Base-by-base conservation (phyloP, 192 early-diverging fungal species). In the Entophlyctis luteolus region DNA sequence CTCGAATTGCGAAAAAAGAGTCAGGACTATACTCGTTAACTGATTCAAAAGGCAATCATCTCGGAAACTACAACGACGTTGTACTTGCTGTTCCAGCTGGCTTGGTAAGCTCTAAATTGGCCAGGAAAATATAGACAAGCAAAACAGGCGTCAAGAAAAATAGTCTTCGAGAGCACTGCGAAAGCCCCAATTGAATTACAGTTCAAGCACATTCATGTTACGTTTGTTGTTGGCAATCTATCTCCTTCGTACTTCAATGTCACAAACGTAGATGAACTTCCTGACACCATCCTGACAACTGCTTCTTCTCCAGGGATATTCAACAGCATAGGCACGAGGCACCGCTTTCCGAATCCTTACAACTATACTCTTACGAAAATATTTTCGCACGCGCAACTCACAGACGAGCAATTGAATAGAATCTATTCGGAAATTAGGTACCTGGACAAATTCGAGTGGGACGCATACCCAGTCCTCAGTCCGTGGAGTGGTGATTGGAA, bases 321-420 rank as follows among this genome's bases (percentile, higher is more conserved):
- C 37, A 82, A 72, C 3, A 73, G 73, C 1, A 68, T 85, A 27
- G 82, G 72, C 2, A 60, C 73, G 3, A 77, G 80, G 25, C 31
- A 55, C 20, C 20, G 10, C 6, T 63, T 59, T 25, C 32, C 80
- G 2, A 56, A 55, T 4, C 62, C 62, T n/a, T 20, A 65, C 20
- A 75, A 78, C 2, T 75, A 79, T 62, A 80, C 78, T 1, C 55
- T 89, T 0, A 70, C 78, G 39, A 89, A 89, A 39, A 77, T 89
- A 52, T 89, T 89, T 65, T 85, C 82, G 27, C 55, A 67, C 0
- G 38, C 71, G 2, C 29, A 55, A 1, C 32, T 86, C 12, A 31
- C 67, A 14, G 79, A 84, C 1, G 76, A 77, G 2, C 25, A 74
- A 22, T 69, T 89, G 10, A 70, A 73, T 57, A 20, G 66, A 18